Evolutionary conservation across 129 eudicot species (phyloP).

Genomic region (Calendula officinalis): DNA sequence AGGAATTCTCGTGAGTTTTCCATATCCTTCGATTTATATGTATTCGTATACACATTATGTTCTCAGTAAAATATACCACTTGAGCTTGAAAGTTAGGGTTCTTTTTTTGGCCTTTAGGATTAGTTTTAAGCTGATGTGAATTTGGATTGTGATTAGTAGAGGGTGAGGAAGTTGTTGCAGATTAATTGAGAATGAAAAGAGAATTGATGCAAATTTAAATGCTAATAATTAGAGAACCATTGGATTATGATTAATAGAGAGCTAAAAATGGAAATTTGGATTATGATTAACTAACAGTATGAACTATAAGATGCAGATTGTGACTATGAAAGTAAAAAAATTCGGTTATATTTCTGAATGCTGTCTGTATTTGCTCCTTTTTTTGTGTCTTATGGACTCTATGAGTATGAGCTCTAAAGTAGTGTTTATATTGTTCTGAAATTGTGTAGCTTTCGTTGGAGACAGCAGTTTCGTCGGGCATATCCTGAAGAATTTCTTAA

Average conservation of each 20-base stretch:
- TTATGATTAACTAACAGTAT: not conserved
- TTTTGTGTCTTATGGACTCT: no score
- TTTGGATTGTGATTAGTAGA: slow-evolving; percentile 1
- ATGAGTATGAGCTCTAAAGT: no score
- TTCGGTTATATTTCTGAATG: no score
- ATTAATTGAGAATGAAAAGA: not conserved
- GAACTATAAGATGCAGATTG: no score
- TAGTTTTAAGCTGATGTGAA: slow-evolving; percentile 9
- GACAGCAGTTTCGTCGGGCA: slow-evolving; percentile 64
- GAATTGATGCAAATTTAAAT: not conserved
- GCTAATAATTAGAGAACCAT: not conserved
- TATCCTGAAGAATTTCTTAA: slow-evolving; percentile 67
- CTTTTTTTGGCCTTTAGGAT: not conserved
- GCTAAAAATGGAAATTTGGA: no score
- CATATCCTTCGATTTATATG: not conserved
- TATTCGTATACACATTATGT: not conserved
- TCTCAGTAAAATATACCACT: not conserved
- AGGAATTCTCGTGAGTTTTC: slow-evolving; percentile 81
- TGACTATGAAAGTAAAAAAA: no score
- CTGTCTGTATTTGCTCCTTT: no score
- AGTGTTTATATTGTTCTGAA: not conserved
- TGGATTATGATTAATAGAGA: not conserved
- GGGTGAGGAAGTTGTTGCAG: no score
- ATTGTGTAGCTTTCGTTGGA: slow-evolving; percentile 64
- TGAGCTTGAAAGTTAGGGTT: not conserved